phyloP scores from a whole-genome alignment of 306 rosid genomes.

The Inga leiocalycina region DNA sequence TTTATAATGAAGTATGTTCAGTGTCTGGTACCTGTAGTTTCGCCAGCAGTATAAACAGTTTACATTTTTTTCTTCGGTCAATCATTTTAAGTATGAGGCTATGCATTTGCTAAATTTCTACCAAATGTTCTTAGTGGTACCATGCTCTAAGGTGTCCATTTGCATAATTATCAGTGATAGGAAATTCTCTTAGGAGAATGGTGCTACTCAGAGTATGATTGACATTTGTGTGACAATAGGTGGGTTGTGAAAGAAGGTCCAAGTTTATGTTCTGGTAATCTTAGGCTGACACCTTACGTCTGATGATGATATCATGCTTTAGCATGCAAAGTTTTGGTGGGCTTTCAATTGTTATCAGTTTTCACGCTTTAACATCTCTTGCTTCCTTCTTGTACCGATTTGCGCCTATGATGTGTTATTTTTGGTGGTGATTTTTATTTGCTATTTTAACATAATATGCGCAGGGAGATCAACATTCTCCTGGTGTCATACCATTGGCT shows the following conservation, averaged over 20 bases:
- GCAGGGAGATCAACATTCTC: slow-evolving; percentile 96
- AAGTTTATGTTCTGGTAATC: neutral
- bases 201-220: slow-evolving; percentile 26
- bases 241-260: slow-evolving; percentile 2
- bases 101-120: neutral
- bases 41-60: neutral
- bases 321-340: slow-evolving; percentile 10
- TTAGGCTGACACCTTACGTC: slow-evolving; percentile 15
- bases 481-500: slow-evolving; percentile 95
- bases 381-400: slow-evolving; percentile 8
- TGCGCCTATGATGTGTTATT: slow-evolving; percentile 14
- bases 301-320: slow-evolving; percentile 8
- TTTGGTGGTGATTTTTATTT: slow-evolving; percentile 25
- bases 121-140: neutral
- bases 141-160: neutral
- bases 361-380: neutral
- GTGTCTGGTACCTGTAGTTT: slow-evolving; percentile 17
- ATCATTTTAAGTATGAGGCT: neutral
- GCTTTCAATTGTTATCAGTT: neutral
- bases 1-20: slow-evolving; percentile 1
- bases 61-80: neutral
- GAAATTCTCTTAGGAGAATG: slow-evolving; percentile 21
- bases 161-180: neutral
- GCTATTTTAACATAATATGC: slow-evolving; percentile 19
- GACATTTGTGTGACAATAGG: neutral